Percentiles rank a stretch among this genome's conserved stretches.
phyloP scores from a whole-genome alignment of 2,329 filamentous ascomycete genomes.

The Monilinia fructigena region DNA sequence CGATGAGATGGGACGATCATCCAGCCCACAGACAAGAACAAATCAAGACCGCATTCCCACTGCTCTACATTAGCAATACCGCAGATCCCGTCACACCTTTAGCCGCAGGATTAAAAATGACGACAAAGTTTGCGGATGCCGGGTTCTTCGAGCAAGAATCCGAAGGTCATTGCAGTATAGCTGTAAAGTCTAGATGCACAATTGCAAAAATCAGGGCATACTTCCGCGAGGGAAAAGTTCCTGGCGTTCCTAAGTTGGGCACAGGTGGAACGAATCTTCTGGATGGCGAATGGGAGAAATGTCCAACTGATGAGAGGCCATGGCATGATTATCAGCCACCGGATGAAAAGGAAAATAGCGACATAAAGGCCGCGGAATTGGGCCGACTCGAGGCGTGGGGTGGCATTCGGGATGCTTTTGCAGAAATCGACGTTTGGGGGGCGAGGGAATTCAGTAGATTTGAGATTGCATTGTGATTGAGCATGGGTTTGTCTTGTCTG shows the following conservation, averaged over 20 bases:
- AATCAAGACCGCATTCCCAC: constrained; percentile 42
- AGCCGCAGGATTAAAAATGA: constrained; percentile 36
- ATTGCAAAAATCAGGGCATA: constrained; percentile 34
- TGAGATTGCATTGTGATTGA: constrained; percentile 8
- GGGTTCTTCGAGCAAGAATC: constrained; percentile 37
- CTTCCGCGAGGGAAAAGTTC: constrained; percentile 34
- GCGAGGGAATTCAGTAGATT: constrained; percentile 1
- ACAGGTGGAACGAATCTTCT: constrained; percentile 24
- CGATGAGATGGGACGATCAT: constrained; percentile 38
- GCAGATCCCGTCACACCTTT: constrained; percentile 44
- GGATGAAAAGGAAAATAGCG: background rate
- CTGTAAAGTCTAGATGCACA: constrained; percentile 34
- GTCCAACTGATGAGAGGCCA: constrained; percentile 36
- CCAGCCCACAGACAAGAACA: constrained; percentile 33
- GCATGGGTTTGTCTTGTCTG: background rate
- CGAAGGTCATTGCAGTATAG: constrained; percentile 35
- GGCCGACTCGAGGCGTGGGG: constrained; percentile 17
- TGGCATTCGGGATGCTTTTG: constrained; percentile 14
- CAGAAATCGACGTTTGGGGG: constrained; percentile 11
- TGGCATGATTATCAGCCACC: constrained; percentile 12
- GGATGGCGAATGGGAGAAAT: constrained; percentile 35
- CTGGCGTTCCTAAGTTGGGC: constrained; percentile 27
- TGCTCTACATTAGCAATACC: constrained; percentile 45
- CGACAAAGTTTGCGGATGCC: constrained; percentile 34
- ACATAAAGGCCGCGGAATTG: constrained; percentile 2